Conservation (phyloP, 306 rosid species). For the Cicer arietinum region DNA sequence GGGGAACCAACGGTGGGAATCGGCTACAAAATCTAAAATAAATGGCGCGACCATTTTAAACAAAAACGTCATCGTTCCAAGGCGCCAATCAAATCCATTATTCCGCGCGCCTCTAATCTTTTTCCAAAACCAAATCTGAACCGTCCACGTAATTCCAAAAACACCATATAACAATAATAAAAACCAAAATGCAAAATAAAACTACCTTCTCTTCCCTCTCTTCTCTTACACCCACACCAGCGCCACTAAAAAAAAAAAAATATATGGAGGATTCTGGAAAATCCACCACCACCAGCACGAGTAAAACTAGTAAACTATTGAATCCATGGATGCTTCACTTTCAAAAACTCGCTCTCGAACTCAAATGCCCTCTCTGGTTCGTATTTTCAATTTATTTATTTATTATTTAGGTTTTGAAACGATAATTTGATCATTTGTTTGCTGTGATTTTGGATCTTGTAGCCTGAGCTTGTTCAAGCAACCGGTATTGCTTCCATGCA, state of each 20-base stretch:
- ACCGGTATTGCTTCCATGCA: slow-evolving; percentile 83
- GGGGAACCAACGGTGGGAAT: too few relatives aligned
- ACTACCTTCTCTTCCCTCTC: background rate
- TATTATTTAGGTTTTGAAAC: background rate
- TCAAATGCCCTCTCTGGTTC: slow-evolving; percentile 94
- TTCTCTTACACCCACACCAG: too few relatives aligned
- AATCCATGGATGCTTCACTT: slow-evolving; percentile 78
- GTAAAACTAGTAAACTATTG: slow-evolving; percentile 18
- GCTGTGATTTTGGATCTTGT: slow-evolving; percentile 42
- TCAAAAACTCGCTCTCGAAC: slow-evolving; percentile 87
- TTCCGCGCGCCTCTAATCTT: too few relatives aligned
- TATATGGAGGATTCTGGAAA: slow-evolving; percentile 56
- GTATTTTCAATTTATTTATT: background rate
- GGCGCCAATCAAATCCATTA: too few relatives aligned
- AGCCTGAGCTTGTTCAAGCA: slow-evolving; percentile 65
- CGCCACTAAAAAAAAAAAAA: too few relatives aligned
- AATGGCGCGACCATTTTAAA: too few relatives aligned
- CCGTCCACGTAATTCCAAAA: too few relatives aligned
- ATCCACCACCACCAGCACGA: background rate
- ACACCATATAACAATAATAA: too few relatives aligned
- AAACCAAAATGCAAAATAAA: too few relatives aligned
- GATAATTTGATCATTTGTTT: slow-evolving; percentile 9
- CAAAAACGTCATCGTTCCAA: too few relatives aligned
- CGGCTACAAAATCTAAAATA: too few relatives aligned
- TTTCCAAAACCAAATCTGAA: too few relatives aligned